Percentiles rank a stretch among this genome's conserved stretches.
These are phyloP conservation scores for Gossypium arboreum DNA, from an alignment of 345 rosid genomes.

Conservation along the genomic window DNA sequence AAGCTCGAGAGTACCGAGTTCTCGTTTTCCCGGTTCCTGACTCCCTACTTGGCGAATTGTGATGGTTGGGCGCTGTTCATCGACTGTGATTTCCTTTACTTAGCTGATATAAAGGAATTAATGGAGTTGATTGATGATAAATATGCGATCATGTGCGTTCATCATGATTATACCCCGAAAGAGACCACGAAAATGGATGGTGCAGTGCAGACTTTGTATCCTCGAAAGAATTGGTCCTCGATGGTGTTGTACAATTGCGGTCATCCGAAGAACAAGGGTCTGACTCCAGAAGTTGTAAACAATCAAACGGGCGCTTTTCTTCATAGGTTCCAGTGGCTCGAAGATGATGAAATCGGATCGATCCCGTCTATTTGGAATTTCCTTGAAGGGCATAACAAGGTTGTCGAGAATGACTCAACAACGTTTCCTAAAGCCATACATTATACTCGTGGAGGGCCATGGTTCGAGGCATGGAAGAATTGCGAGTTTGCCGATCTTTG, in stretches of 20 bases:
- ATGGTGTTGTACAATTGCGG: slow-evolving; percentile 96
- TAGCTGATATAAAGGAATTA: slow-evolving; percentile 75
- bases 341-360: slow-evolving; percentile 83
- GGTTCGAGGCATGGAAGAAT: slow-evolving; percentile 94
- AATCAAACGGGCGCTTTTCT: slow-evolving; percentile 76
- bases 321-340: slow-evolving; percentile 96
- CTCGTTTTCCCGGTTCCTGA: slow-evolving; percentile 85
- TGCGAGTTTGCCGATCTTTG: slow-evolving; percentile 94
- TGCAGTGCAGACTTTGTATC: slow-evolving; percentile 86
- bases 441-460: slow-evolving; percentile 94
- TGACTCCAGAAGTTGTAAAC: slow-evolving; percentile 72
- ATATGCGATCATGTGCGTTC: slow-evolving; percentile 91
- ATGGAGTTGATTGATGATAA: slow-evolving; percentile 74
- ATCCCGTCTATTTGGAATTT: slow-evolving; percentile 89
- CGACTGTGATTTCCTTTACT: slow-evolving; percentile 91
- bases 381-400: slow-evolving; percentile 90
- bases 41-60: slow-evolving; percentile 68
- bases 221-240: slow-evolving; percentile 98
- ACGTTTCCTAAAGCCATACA: slow-evolving; percentile 81
- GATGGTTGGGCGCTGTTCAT: slow-evolving; percentile 98
- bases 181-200: slow-evolving; percentile 98
- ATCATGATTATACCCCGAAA: slow-evolving; percentile 86
- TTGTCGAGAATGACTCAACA: slow-evolving; percentile 50
- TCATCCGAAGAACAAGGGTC: slow-evolving; percentile 75
- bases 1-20: slow-evolving; percentile 95